phyloP scores from a whole-genome alignment of 805 yeast genomes.

The Saturnispora saitoi region DNA sequence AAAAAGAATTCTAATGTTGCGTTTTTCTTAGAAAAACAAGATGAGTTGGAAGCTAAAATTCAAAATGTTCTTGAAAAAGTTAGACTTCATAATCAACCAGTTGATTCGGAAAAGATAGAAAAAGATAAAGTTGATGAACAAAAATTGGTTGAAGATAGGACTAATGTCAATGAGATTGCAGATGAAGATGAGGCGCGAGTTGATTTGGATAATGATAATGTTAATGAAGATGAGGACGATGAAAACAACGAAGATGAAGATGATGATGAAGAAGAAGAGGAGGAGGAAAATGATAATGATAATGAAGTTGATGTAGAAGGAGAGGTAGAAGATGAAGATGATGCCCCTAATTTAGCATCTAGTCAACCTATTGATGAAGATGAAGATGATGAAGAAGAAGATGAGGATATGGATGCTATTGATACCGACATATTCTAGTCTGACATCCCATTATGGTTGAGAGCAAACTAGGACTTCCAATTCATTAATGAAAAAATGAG shows the following conservation, averaged over 20 bases:
- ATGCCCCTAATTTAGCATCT: background rate
- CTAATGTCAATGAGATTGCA: constrained; percentile 14
- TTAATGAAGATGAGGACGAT: constrained; percentile 28
- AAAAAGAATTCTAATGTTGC: constrained; percentile 49
- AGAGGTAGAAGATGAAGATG: constrained; percentile 11
- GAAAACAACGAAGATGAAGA: constrained; percentile 25
- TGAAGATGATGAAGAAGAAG: constrained; percentile 9
- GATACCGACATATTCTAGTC: constrained; percentile 3
- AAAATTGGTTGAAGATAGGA: too few species aligned
- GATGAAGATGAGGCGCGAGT: constrained; percentile 24
- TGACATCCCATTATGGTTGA: too few species aligned
- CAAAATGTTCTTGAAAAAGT: background rate
- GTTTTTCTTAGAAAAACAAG: constrained; percentile 42
- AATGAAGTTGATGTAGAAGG: background rate
- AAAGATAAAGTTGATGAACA: constrained; percentile 25
- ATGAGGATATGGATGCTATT: constrained; percentile 6
- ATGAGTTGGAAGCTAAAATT: constrained; percentile 13
- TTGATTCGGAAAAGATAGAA: constrained; percentile 44
- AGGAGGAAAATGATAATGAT: constrained; percentile 19
- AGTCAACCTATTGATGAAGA: constrained; percentile 9
- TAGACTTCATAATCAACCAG: background rate
- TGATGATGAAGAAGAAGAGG: constrained; percentile 24
- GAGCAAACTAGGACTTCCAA: too few species aligned
- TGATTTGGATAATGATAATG: too few species aligned
- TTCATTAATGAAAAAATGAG: background rate